Evolutionary conservation across 2,329 filamentous ascomycete species (phyloP).

Genomic region (Rutstroemia sydowiana): DNA sequence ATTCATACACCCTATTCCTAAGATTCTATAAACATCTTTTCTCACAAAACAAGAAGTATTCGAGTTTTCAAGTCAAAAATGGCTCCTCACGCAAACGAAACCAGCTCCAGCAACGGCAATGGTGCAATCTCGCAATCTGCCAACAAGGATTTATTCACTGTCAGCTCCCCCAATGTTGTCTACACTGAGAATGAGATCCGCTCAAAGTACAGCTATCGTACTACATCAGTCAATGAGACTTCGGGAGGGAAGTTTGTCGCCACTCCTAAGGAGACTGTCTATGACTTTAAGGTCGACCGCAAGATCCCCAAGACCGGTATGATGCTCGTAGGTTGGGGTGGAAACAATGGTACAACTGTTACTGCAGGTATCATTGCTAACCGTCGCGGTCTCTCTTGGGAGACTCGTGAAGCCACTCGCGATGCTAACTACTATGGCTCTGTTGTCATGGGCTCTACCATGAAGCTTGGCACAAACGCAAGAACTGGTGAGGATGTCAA

Average conservation of each 20-base stretch:
- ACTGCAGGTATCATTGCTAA: conserved; percentile 97
- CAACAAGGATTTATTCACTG: conserved; percentile 65
- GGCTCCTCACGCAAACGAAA: conserved; percentile 81
- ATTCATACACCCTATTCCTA: conserved; percentile 10
- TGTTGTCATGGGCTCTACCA: conserved; percentile 91
- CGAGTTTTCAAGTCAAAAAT: conserved; percentile 46
- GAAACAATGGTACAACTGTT: conserved; percentile 96
- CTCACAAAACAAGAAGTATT: conserved; percentile 10
- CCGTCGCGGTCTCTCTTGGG: conserved; percentile 77
- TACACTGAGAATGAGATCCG: conserved; percentile 86
- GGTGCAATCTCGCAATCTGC: conserved; percentile 34
- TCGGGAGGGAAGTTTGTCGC: conserved; percentile 73
- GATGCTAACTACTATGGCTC: conserved; percentile 97
- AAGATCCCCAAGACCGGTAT: conserved; percentile 88
- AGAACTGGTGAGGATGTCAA: conserved; percentile 85
- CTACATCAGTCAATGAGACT: conserved; percentile 67
- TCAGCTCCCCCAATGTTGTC: conserved; percentile 84
- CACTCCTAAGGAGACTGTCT: conserved; percentile 78
- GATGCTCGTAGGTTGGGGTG: conserved; percentile 97
- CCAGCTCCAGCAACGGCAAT: conserved; percentile 55
- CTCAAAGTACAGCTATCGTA: conserved; percentile 95
- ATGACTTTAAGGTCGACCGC: conserved; percentile 97
- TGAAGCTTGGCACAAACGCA: conserved; percentile 88
- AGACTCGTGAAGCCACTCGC: conserved; percentile 82
- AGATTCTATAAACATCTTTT: conserved; percentile 1